Percentiles rank a stretch among this genome's conserved stretches.
Conservation (phyloP, 495 filamentous ascomycete genomes). For the Terfezia claveryi region DNA sequence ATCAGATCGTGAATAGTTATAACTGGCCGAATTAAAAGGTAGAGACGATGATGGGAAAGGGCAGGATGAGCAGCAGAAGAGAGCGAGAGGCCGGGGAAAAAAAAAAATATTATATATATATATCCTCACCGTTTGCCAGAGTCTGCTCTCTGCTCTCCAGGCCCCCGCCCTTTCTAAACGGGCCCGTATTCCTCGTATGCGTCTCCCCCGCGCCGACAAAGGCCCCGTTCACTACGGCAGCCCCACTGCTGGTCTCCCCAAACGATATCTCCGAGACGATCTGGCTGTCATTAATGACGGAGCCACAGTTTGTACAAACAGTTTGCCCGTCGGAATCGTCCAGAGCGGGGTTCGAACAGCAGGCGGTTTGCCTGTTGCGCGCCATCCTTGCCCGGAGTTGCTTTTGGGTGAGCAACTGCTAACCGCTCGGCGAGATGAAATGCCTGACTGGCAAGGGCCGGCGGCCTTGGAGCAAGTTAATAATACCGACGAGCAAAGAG, state of each 20-base stretch:
- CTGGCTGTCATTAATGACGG: slow-evolving; percentile 54
- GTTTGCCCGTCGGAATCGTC: neutral
- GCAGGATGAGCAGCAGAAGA: neutral
- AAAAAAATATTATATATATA: neutral
- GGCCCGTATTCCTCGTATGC: slow-evolving; percentile 38
- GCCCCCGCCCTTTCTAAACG: slow-evolving; percentile 32
- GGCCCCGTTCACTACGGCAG: slow-evolving; percentile 74
- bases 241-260: slow-evolving; percentile 60
- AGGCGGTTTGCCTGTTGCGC: neutral
- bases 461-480: no score
- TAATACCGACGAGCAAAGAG: no score
- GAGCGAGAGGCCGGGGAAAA: neutral
- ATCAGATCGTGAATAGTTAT: neutral
- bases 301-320: slow-evolving; percentile 57
- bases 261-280: slow-evolving; percentile 84
- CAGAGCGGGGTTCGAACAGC: neutral
- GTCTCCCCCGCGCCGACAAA: slow-evolving; percentile 65
- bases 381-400: neutral
- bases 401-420: no score
- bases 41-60: neutral
- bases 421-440: no score
- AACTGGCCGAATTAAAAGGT: neutral
- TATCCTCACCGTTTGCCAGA: slow-evolving; percentile 34
- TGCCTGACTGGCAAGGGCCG: no score
- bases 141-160: slow-evolving; percentile 48